Base-by-base conservation (phyloP, 1,284 basidiomycete genomes). In the Hymenochaete sp. region DNA sequence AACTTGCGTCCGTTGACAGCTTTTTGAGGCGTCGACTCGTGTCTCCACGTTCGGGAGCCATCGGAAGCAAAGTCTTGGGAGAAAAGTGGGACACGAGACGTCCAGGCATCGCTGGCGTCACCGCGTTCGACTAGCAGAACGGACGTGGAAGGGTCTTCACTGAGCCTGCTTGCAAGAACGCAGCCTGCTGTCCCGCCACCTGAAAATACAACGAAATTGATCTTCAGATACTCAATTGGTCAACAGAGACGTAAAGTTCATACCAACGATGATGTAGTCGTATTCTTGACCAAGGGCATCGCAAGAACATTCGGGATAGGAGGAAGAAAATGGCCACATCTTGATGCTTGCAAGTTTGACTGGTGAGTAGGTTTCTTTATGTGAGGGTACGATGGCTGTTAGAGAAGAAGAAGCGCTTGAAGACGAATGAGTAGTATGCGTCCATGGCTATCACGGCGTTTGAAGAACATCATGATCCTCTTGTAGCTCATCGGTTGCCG, bases 101-200 rank as follows among this genome's bases (percentile, higher is more conserved):
- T 10, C 28, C 28, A 31, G 9, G 28, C 14, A 31, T 31, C 28
- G 14, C 14, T 31, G 49, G 46, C 41, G 38, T 40, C 38, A 9
- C 54, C 54, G 9, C 52, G 51, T 41, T 56, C 54, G 16, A 56
- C 29, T 10, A 56, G 28, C 7, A 56, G 44, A 4, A 56, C 54
- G 3, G 58, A 59, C 33, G 55, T 55, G 21, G 49, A 48, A 0
- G 60, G 49, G 47, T 71, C 64, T 38, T 67, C 66, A 0, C 62
- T 55, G 21, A 72, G 56, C 3, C 70, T 56, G 27, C 55, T 55
- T 4, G 70, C 70, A 1, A 72, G 57, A 0, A 67, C 67, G 18
- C 67, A 57, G 7, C 70, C 70, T 1, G 63, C 62, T 1, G 69
- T 59, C 13, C 53, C 53, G 10, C 28, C 28, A 14, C 28, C 28